Conservation (phyloP, 2,329 filamentous ascomycete species). For the Camptophora hylomeconis region DNA sequence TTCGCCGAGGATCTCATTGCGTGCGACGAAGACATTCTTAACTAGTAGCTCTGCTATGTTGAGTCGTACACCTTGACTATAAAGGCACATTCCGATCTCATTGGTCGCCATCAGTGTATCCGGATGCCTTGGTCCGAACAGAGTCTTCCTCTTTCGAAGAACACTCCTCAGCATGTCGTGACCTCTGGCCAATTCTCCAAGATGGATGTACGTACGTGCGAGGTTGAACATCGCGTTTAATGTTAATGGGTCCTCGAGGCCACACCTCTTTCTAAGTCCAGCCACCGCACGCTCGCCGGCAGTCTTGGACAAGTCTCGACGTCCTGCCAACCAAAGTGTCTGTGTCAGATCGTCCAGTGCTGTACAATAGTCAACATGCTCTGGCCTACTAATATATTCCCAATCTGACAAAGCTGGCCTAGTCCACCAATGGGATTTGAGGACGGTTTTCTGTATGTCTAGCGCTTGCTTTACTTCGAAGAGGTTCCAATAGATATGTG, state of each 20-base stretch:
- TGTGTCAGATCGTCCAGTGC: conserved; percentile 10
- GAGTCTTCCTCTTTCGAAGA: conserved; percentile 7
- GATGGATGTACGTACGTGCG: conserved; percentile 10
- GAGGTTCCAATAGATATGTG: conserved; percentile 13
- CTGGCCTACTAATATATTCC: conserved; percentile 4
- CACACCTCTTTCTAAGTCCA: conserved; percentile 8
- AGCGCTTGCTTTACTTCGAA: conserved; percentile 10
- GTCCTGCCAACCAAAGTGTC: conserved; percentile 11
- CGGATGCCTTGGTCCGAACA: conserved; percentile 8
- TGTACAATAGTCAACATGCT: conserved; percentile 8
- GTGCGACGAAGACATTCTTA: conserved; percentile 9
- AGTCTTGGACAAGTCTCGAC: conserved; percentile 5
- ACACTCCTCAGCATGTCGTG: conserved; percentile 11
- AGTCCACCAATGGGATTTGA: conserved; percentile 3
- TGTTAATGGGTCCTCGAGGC: conserved; percentile 11
- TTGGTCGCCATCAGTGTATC: conserved; percentile 10
- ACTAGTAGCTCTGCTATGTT: conserved; percentile 11
- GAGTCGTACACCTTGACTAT: conserved; percentile 6
- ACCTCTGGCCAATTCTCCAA: conserved; percentile 9
- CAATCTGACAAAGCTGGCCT: conserved; percentile 6
- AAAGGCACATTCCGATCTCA: conserved; percentile 10
- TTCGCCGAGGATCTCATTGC: conserved; percentile 11
- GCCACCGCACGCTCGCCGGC: conserved; percentile 11
- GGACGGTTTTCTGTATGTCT: conserved; percentile 6
- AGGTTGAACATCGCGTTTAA: conserved; percentile 13